Evolutionary conservation across 768 basidiomycete genomes (phyloP).

Genomic region (Solioccasus polychromus): DNA sequence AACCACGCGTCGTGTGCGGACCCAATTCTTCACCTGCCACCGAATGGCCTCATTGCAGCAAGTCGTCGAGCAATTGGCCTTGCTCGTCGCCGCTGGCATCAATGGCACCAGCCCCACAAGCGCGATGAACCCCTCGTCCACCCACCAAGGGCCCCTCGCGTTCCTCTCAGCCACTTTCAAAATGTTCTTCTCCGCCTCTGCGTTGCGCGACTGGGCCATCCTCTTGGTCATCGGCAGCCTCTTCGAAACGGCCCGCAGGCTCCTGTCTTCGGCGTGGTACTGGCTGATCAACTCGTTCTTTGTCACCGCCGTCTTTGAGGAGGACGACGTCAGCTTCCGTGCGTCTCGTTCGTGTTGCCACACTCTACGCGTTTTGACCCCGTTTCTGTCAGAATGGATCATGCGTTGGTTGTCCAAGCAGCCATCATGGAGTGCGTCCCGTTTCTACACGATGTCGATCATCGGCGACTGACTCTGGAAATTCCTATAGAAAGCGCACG

Average conservation of each 20-base stretch:
- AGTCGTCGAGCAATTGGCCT: constrained; percentile 27
- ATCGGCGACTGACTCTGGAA: not conserved
- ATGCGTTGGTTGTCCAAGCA: constrained; percentile 66
- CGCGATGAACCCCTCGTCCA: constrained; percentile 7
- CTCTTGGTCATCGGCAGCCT: constrained; percentile 60
- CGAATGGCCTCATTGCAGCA: constrained; percentile 28
- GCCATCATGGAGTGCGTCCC: constrained; percentile 52
- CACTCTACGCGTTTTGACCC: not conserved
- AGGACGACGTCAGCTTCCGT: constrained; percentile 58
- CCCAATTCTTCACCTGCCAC: not conserved
- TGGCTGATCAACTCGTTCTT: constrained; percentile 51
- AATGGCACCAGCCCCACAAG: constrained; percentile 14
- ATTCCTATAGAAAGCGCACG: constrained; percentile 37
- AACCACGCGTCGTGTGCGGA: not conserved
- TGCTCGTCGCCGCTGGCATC: constrained; percentile 18
- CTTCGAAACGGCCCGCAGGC: constrained; percentile 56
- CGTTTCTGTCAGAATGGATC: constrained; percentile 53
- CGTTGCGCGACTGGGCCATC: constrained; percentile 61
- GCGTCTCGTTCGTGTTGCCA: constrained; percentile 18
- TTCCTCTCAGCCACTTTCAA: constrained; percentile 37
- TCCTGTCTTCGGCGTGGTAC: constrained; percentile 41
- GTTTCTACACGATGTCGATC: not conserved
- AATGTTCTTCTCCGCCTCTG: constrained; percentile 51
- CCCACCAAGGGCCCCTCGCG: constrained; percentile 19
- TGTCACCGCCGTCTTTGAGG: constrained; percentile 60